Base-by-base conservation (phyloP, 306 rosid species). In the Dryas drummondii region DNA sequence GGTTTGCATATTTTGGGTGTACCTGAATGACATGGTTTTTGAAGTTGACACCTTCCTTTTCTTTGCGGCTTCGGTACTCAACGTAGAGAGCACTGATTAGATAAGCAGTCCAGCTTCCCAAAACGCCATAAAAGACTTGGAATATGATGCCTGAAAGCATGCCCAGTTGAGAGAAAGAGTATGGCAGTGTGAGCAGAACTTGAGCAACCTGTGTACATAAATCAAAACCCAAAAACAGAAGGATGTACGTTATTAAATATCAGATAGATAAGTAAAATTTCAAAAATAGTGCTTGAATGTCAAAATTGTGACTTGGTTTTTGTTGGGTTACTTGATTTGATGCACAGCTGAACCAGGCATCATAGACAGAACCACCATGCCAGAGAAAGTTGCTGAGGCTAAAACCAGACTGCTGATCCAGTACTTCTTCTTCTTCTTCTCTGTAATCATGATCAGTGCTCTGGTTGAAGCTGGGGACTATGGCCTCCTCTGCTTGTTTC, bases 1-100 rank as follows among this genome's bases (percentile, higher is more conserved):
- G 60, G 0, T 49, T 54, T 26, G 27, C 9, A 40, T 51, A 7
- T 42, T 81, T 62, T 69, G n/a, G 40, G 14, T 42, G 79, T 52
- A 92, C 98, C 98, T 93, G 98, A 78, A 94, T 94, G 76, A 91
- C 97, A 83, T 94, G 98, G 87, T 94, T 94, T 72, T 94, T 90
- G 97, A 94, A 94, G 88, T 41, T 91, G 86, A 89, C 93, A 74
- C 90, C 90, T 85, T 94, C 97, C 54, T 87, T 94, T 80, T 94
- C 96, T 73, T 90, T 91, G 40, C 97, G 81, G 77, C 66, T 94
- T 73, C 98, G 84, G 82, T 87, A 91, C 84, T 94, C 98, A 3
- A 94, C 76, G 76, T 94, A 94, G 48, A 94, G 97, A 84, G 90
- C 59, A 80, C 98, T 94, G 66, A 94, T 94, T 72, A 94, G 78